phyloP scores from a whole-genome alignment of 179 eudicot species.

The Spinacia oleracea region DNA sequence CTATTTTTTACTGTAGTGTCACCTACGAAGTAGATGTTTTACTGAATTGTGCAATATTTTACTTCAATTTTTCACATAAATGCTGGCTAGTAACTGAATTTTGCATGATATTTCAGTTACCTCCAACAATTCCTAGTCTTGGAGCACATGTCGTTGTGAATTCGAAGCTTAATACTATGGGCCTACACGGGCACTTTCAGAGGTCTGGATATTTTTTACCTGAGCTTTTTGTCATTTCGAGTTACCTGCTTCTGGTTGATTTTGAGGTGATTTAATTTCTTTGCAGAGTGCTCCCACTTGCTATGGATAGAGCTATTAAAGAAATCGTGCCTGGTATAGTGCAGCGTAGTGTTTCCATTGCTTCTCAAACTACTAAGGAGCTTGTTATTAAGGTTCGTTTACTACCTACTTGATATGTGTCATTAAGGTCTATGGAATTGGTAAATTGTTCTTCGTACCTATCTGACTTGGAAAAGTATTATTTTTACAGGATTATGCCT shows the following conservation, averaged over 20 bases:
- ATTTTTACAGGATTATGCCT: conserved; percentile 76
- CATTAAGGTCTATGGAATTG: background rate
- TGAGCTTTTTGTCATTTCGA: conserved; percentile 5
- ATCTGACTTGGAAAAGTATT: conserved; percentile 13
- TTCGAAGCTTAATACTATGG: conserved; percentile 59
- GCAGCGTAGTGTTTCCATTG: conserved; percentile 90
- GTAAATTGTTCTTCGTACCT: conserved; percentile 2
- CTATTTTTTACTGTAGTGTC: background rate
- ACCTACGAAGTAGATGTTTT: no score
- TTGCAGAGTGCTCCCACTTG: conserved; percentile 74
- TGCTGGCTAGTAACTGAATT: conserved; percentile 3
- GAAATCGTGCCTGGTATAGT: conserved; percentile 75
- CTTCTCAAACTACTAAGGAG: conserved; percentile 90
- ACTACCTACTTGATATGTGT: conserved; percentile 2
- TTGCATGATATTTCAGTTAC: conserved; percentile 48
- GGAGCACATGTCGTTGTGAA: conserved; percentile 76
- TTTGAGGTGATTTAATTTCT: conserved; percentile 1
- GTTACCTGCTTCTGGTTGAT: conserved; percentile 1
- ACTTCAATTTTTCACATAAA: background rate
- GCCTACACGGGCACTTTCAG: conserved; percentile 72
- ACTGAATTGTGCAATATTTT: no score
- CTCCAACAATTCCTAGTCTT: conserved; percentile 54
- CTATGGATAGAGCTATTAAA: conserved; percentile 82
- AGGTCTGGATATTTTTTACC: conserved; percentile 46
- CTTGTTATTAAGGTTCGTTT: conserved; percentile 78